Conservation (phyloP, 371 early-diverging fungal species). For the Funneliformis caledonium region DNA sequence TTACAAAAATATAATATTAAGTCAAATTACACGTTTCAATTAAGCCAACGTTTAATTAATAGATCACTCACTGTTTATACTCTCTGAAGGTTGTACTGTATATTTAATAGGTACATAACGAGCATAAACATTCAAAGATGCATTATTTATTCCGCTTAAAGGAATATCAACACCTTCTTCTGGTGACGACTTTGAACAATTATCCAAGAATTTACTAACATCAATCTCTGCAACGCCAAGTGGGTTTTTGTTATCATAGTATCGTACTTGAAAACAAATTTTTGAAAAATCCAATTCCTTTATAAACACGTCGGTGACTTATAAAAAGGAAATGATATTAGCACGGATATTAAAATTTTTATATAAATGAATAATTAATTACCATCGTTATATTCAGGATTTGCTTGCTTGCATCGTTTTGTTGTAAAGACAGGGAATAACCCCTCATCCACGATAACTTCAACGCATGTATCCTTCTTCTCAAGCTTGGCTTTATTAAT, state of each 20-base stretch:
- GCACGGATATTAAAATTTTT: background rate
- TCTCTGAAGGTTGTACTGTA: conserved; percentile 59
- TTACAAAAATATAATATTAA: background rate
- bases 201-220: conserved; percentile 43
- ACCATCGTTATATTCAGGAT: conserved; percentile 47
- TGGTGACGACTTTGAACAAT: conserved; percentile 31
- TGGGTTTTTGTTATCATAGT: conserved; percentile 41
- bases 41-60: conserved; percentile 38
- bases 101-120: conserved; percentile 58
- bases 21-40: background rate
- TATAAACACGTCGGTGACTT: conserved; percentile 57
- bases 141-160: conserved; percentile 45
- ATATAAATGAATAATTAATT: background rate
- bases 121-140: conserved; percentile 57
- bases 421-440: conserved; percentile 46
- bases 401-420: conserved; percentile 42
- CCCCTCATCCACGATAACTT: conserved; percentile 48
- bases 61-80: conserved; percentile 57
- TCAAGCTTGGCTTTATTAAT: conserved; percentile 45
- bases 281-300: conserved; percentile 67
- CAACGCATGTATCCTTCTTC: conserved; percentile 45
- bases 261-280: conserved; percentile 54
- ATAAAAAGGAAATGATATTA: background rate
- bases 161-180: conserved; percentile 47
- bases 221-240: conserved; percentile 45